Evolutionary conservation across 257 asterid species (phyloP).

Genomic region (Plantago major): DNA sequence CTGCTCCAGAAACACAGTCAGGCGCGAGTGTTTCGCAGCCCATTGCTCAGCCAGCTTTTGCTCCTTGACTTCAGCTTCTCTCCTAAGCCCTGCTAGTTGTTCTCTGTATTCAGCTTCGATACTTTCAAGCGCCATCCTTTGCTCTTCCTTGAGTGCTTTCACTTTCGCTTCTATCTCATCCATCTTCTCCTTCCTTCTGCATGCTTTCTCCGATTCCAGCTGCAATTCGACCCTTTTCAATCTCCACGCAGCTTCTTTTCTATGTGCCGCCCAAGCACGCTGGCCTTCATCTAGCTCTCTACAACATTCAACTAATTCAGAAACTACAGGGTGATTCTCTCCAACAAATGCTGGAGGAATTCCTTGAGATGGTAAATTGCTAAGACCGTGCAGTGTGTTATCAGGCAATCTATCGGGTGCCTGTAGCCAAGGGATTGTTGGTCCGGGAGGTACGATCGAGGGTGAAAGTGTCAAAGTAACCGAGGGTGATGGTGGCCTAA

Average conservation of each 20-base stretch:
- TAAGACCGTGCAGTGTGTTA: slow-evolving; percentile 12
- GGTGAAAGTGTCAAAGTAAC: slow-evolving; percentile 72
- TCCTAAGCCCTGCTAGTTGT: slow-evolving; percentile 68
- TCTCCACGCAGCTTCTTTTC: slow-evolving; percentile 83
- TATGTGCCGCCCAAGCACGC: slow-evolving; percentile 63
- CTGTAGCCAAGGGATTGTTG: slow-evolving; percentile 56
- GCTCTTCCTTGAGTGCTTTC: slow-evolving; percentile 70
- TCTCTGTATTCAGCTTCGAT: slow-evolving; percentile 78
- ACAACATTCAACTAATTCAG: slow-evolving; percentile 72
- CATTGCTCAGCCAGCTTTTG: slow-evolving; percentile 90
- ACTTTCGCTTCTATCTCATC: slow-evolving; percentile 79
- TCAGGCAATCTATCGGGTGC: no score
- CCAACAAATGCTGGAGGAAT: slow-evolving; percentile 23
- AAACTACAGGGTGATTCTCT: slow-evolving; percentile 32
- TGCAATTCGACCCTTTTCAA: slow-evolving; percentile 75
- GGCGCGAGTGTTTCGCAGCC: slow-evolving; percentile 68
- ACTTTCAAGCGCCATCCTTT: slow-evolving; percentile 51
- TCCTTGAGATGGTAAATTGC: slow-evolving; percentile 26
- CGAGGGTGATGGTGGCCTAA: slow-evolving; percentile 51
- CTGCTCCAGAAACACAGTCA: slow-evolving; percentile 67
- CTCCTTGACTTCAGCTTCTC: slow-evolving; percentile 87
- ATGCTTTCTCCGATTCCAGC: slow-evolving; percentile 79
- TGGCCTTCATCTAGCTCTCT: slow-evolving; percentile 78
- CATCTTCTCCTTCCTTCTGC: slow-evolving; percentile 65
- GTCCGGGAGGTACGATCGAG: slow-evolving; percentile 32